These are phyloP conservation scores for Diaporthe vexans DNA, from an alignment of 2,329 filamentous ascomycete genomes.

Conservation along the genomic window DNA sequence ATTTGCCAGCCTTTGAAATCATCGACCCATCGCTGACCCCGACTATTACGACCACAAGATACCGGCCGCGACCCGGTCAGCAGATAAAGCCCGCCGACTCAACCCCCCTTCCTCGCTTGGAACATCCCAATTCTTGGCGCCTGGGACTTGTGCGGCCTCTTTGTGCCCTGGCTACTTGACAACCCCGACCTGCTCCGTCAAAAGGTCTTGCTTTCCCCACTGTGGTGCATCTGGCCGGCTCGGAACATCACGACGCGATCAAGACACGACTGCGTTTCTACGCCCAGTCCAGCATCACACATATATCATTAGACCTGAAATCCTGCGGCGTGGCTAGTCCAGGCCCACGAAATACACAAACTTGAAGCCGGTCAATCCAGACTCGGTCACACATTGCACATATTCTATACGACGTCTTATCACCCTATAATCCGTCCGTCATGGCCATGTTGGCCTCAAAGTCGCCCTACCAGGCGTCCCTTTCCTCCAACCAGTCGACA, in stretches of 20 bases:
- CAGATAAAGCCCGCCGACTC: slow-evolving; percentile 25
- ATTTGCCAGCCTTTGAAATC: slow-evolving; percentile 18
- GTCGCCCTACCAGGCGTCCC: slow-evolving; percentile 74
- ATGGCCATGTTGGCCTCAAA: slow-evolving; percentile 89
- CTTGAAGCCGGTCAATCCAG: slow-evolving; percentile 4
- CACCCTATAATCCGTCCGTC: slow-evolving; percentile 37
- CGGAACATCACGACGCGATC: slow-evolving; percentile 35
- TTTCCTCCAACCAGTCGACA: slow-evolving; percentile 61
- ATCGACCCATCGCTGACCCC: slow-evolving; percentile 9
- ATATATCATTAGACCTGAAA: slow-evolving; percentile 18
- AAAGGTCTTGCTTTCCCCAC: slow-evolving; percentile 25
- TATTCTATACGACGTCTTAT: not conserved
- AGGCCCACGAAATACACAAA: not conserved
- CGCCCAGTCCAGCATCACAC: not conserved
- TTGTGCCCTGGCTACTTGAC: slow-evolving; percentile 30
- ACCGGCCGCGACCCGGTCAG: slow-evolving; percentile 36
- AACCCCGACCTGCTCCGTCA: slow-evolving; percentile 37
- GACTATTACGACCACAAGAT: slow-evolving; percentile 33
- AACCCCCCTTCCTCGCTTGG: slow-evolving; percentile 15
- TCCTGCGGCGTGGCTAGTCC: slow-evolving; percentile 1
- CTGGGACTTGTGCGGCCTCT: slow-evolving; percentile 24
- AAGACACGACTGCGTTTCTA: slow-evolving; percentile 27
- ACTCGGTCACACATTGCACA: not conserved
- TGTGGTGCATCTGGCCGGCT: slow-evolving; percentile 33
- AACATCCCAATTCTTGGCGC: slow-evolving; percentile 9